These are phyloP conservation scores for Acarospora socialis DNA, from an alignment of 2,329 filamentous ascomycete species.

Conservation along the genomic window DNA sequence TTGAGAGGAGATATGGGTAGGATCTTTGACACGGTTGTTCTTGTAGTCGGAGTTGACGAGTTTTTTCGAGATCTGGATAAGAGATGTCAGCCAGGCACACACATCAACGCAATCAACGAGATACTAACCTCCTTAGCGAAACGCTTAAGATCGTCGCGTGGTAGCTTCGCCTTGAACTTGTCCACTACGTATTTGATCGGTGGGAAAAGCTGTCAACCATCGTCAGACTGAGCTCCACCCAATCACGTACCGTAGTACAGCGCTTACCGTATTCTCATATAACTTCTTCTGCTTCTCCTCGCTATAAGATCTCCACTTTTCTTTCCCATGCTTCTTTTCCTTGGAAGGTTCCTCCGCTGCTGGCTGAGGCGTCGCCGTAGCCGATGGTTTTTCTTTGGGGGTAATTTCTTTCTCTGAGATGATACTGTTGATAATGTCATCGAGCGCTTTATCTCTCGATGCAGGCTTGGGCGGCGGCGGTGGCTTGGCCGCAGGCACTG, in stretches of 20 bases:
- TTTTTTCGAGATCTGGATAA: slow-evolving; percentile 56
- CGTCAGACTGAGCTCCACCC: background rate
- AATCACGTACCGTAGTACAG: background rate
- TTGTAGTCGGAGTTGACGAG: slow-evolving; percentile 87
- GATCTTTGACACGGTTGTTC: slow-evolving; percentile 70
- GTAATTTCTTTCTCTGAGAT: slow-evolving; percentile 52
- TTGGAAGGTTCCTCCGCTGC: slow-evolving; percentile 39
- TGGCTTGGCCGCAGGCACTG: slow-evolving; percentile 49
- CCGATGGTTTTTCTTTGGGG: slow-evolving; percentile 36
- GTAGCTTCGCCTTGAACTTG: slow-evolving; percentile 75
- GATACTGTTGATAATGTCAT: slow-evolving; percentile 75
- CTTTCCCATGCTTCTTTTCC: slow-evolving; percentile 27
- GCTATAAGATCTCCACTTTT: slow-evolving; percentile 36
- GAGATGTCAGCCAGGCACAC: background rate
- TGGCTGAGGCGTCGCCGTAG: slow-evolving; percentile 52
- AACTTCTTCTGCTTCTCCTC: slow-evolving; percentile 85
- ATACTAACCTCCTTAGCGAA: slow-evolving; percentile 46
- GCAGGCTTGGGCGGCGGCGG: slow-evolving; percentile 47
- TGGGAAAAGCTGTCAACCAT: slow-evolving; percentile 52
- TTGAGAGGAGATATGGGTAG: slow-evolving; percentile 44
- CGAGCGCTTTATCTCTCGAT: slow-evolving; percentile 60
- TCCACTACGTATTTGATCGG: slow-evolving; percentile 75
- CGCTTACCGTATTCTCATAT: slow-evolving; percentile 77
- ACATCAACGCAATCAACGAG: background rate
- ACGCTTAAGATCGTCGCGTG: slow-evolving; percentile 58